These are phyloP conservation scores for Glycine soja DNA, from an alignment of 306 rosid species.

Conservation along the genomic window DNA sequence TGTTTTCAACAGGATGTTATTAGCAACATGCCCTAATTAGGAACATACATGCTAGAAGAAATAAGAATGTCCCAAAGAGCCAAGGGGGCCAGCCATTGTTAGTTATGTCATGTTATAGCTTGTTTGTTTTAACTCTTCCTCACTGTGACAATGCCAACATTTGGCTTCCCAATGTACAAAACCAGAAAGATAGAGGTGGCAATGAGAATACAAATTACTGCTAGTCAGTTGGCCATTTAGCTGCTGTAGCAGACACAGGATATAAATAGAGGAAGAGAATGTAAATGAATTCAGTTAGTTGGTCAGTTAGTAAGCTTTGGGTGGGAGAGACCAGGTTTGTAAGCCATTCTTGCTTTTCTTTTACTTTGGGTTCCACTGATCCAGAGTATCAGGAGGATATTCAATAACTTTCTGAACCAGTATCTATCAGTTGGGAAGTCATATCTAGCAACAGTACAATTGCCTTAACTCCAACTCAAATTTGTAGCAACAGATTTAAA, in stretches of 20 bases:
- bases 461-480: background rate
- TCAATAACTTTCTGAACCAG: background rate
- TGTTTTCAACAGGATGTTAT: background rate
- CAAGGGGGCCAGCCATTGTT: background rate
- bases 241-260: background rate
- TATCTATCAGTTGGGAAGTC: background rate
- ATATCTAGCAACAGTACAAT: background rate
- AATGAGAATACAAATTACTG: background rate
- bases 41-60: background rate
- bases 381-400: background rate
- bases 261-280: background rate
- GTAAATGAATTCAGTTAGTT: conserved; percentile 2
- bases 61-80: background rate
- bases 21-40: background rate
- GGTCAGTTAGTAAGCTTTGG: background rate
- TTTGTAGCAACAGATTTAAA: conserved; percentile 3
- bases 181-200: background rate
- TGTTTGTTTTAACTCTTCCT: background rate
- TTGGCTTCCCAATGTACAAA: background rate
- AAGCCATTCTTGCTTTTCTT: background rate
- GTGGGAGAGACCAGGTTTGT: background rate
- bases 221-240: background rate
- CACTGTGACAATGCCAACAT: background rate
- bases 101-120: background rate
- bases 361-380: background rate